Base-by-base conservation (phyloP, 73 alveolate genomes). In the Tetrahymena borealis region DNA sequence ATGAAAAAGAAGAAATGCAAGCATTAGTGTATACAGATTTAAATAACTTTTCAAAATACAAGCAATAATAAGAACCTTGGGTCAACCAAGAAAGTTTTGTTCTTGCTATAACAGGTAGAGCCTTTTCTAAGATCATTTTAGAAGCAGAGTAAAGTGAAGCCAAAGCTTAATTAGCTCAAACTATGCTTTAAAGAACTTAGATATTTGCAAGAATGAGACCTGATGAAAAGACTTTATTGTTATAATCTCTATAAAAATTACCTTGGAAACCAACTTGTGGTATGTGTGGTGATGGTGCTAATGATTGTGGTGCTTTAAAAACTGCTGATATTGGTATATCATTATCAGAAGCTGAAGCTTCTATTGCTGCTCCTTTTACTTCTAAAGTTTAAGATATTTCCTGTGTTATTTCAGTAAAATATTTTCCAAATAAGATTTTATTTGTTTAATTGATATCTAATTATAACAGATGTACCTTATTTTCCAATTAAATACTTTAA, bases 231-330 rank as follows among this genome's bases (percentile, higher is more conserved):
- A 99, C 99, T 77, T 79, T 94, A 40, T 96, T 99, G 35, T 99
- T 99, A 20, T 98, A 97, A 31, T 33, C 95, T 40, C 97, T 98
- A 13, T 94, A 98, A 94, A 39, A 42, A 24, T 94, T 94, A 39
- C 91, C 97, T 36, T 91, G 94, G 78, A 94, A 94, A 39, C 97
- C 96, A 8, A 38, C 92, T 15, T 92, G 99, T n/a, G 99, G 99
- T 35, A 98, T 98, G 99, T 97, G 99, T 41, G 99, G 99, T n/a
- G 99, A 99, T 95, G 99, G 99, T 33, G 99, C 99, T 12, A 99
- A 99, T 95, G 99, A 99, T 93, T 98, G 99, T 91, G 99, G 98
- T 11, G 99, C 99, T 1, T 90, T 99, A 42, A 98, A 98, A 92
- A 97, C 98, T 7, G 99, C 99, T 9, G 99, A 99, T 96, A 98